These are phyloP conservation scores for Populus hybrid DNA, from an alignment of 441 rosid genomes.

Conservation along the genomic window DNA sequence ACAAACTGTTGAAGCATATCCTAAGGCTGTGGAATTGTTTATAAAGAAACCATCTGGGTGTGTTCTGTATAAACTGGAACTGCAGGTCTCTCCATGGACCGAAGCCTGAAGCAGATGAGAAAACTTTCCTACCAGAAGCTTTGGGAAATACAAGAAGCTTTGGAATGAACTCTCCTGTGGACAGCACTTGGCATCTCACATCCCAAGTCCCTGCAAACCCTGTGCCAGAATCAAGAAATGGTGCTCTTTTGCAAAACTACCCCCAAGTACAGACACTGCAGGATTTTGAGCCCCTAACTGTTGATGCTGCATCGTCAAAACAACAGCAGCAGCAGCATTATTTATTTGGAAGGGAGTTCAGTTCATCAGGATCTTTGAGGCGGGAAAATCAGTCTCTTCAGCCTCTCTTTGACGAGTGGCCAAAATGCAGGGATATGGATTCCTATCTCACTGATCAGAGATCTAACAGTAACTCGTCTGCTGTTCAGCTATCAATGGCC, in stretches of 20 bases:
- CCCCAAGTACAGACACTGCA: slow-evolving; percentile 22
- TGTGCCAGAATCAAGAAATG: slow-evolving; percentile 23
- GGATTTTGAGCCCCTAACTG: slow-evolving; percentile 15
- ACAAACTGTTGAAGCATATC: neutral
- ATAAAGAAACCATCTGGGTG: neutral
- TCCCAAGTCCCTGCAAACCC: slow-evolving; percentile 22
- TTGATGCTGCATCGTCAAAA: slow-evolving; percentile 22
- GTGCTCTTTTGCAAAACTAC: slow-evolving; percentile 12
- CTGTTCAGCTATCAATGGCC: slow-evolving; percentile 30
- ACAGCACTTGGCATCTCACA: slow-evolving; percentile 16
- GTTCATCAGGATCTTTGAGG: slow-evolving; percentile 18
- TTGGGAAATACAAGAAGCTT: slow-evolving; percentile 17
- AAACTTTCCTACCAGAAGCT: slow-evolving; percentile 16
- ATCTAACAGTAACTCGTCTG: slow-evolving; percentile 9
- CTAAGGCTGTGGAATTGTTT: neutral
- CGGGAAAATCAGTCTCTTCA: slow-evolving; percentile 32
- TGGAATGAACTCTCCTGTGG: slow-evolving; percentile 19
- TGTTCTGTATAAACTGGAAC: neutral
- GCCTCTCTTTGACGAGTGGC: slow-evolving; percentile 13
- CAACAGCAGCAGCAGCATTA: slow-evolving; percentile 33
- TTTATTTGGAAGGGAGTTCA: slow-evolving; percentile 28
- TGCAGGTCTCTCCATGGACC: slow-evolving; percentile 23
- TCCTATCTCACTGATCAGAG: slow-evolving; percentile 24
- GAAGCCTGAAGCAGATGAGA: slow-evolving; percentile 29
- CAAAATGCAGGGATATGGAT: slow-evolving; percentile 29